A percentile compares a stretch with the other conserved stretches of the same genome.
Evolutionary conservation across 108 stramenopile species (phyloP).

Genomic region (Skeletonema marinoi): DNA sequence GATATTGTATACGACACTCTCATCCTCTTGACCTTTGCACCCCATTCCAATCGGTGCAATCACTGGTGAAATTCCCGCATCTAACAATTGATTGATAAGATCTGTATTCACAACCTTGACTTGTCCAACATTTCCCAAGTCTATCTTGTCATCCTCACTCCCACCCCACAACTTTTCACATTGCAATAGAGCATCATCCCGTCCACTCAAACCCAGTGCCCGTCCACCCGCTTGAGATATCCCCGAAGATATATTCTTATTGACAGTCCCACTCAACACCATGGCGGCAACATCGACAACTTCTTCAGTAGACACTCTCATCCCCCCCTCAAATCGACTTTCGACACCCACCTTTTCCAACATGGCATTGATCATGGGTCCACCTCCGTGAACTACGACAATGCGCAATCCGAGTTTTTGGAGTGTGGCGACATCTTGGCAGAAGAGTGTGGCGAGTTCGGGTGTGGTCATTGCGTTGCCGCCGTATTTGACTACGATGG

Average conservation of each 20-base stretch:
- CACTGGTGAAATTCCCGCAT: slow-evolving; percentile 88
- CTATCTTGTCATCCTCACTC: slow-evolving; percentile 48
- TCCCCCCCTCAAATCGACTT: slow-evolving; percentile 86
- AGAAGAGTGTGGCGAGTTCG: slow-evolving; percentile 81
- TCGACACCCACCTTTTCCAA: slow-evolving; percentile 84
- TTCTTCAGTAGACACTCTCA: slow-evolving; percentile 85
- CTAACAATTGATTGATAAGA: slow-evolving; percentile 76
- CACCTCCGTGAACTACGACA: slow-evolving; percentile 95
- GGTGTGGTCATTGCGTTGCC: slow-evolving; percentile 94
- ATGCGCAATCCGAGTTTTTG: slow-evolving; percentile 85
- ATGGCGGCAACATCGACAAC: slow-evolving; percentile 96
- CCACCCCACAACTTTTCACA: slow-evolving; percentile 66
- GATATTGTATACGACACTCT: slow-evolving; percentile 88
- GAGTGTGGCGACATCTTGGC: slow-evolving; percentile 82
- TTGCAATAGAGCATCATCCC: slow-evolving; percentile 88
- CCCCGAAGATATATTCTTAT: slow-evolving; percentile 87
- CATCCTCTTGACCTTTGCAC: slow-evolving; percentile 63
- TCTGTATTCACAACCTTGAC: slow-evolving; percentile 84
- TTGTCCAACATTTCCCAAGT: slow-evolving; percentile 91
- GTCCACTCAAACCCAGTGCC: slow-evolving; percentile 89
- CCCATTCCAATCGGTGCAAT: slow-evolving; percentile 95
- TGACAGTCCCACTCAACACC: slow-evolving; percentile 95
- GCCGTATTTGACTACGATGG: slow-evolving; percentile 89
- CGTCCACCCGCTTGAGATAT: slow-evolving; percentile 85
- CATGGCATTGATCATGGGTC: slow-evolving; percentile 91